A percentile compares a stretch with the other conserved stretches of the same genome.
phyloP scores from a whole-genome alignment of 345 rosid genomes.

The Corymbia maculata region DNA sequence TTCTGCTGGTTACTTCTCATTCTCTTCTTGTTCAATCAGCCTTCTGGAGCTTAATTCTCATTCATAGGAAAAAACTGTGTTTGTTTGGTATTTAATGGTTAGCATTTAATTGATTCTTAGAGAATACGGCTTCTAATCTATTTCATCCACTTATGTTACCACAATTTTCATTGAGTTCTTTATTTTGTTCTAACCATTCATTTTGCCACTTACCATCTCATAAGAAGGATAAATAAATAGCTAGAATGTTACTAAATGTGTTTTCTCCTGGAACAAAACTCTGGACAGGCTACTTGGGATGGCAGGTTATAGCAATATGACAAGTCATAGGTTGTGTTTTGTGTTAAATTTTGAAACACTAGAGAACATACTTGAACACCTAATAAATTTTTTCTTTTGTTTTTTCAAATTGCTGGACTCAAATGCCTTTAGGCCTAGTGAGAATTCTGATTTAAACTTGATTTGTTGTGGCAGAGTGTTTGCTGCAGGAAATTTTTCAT shows the following conservation, averaged over 20 bases:
- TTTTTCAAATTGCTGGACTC: neutral
- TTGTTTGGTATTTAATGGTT: neutral
- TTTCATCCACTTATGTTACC: neutral
- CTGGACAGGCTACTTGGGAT: neutral
- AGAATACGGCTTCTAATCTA: neutral
- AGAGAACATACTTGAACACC: neutral
- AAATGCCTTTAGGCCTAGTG: neutral
- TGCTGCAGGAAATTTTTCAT: neutral
- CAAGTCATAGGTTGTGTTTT: neutral
- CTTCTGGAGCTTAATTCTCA: neutral
- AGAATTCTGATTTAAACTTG: neutral
- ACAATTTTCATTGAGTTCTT: neutral
- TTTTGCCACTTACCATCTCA: neutral
- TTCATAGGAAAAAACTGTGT: neutral
- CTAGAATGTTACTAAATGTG: neutral
- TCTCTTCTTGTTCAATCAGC: neutral
- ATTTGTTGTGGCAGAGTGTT: neutral
- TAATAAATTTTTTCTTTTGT: neutral
- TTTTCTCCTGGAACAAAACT: neutral
- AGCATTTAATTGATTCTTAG: neutral
- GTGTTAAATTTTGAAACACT: neutral
- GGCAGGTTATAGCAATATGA: neutral
- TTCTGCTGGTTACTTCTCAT: neutral
- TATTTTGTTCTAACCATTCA: neutral
- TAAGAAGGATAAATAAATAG: neutral